Evolutionary conservation across 164 flowering plant species (phyloP).

Genomic region (Nymphaea colorata): DNA sequence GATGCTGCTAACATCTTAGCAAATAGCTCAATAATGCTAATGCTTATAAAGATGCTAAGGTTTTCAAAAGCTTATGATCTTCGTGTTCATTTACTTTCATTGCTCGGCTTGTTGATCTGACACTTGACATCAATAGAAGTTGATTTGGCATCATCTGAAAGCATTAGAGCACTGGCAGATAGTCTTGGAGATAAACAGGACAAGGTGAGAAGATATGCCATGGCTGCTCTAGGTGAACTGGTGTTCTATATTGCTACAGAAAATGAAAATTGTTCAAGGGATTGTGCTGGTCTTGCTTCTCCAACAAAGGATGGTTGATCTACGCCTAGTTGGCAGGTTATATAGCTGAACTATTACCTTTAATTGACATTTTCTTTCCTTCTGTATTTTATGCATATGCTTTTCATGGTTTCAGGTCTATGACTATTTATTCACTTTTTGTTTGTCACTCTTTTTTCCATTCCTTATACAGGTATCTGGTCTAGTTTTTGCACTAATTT

Average conservation of each 20-base stretch:
- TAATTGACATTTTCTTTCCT: not conserved
- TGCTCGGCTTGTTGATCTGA: slow-evolving; percentile 76
- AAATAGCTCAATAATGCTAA: slow-evolving; percentile 82
- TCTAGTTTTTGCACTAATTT: slow-evolving; percentile 62
- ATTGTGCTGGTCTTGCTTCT: slow-evolving; percentile 46
- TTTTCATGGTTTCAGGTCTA: too few species aligned
- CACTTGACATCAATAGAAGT: slow-evolving; percentile 77
- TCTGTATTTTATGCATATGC: not conserved
- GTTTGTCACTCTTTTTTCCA: not conserved
- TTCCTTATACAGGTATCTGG: slow-evolving; percentile 50
- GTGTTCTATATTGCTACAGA: slow-evolving; percentile 91
- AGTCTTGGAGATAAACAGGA: slow-evolving; percentile 91
- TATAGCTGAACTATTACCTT: too few species aligned
- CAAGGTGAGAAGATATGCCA: slow-evolving; percentile 88
- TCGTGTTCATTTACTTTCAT: slow-evolving; percentile 78
- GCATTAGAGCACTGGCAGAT: slow-evolving; percentile 75
- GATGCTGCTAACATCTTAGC: slow-evolving; percentile 84
- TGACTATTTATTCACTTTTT: too few species aligned
- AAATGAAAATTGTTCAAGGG: slow-evolving; percentile 40
- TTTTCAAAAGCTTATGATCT: slow-evolving; percentile 62
- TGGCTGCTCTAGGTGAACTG: slow-evolving; percentile 98
- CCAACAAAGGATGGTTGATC: slow-evolving; percentile 68
- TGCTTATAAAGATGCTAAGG: slow-evolving; percentile 76
- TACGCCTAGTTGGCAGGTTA: slow-evolving; percentile 87
- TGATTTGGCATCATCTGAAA: slow-evolving; percentile 79